These are phyloP conservation scores for Solidago caesia DNA, from an alignment of 129 eudicot species.

Conservation along the genomic window DNA sequence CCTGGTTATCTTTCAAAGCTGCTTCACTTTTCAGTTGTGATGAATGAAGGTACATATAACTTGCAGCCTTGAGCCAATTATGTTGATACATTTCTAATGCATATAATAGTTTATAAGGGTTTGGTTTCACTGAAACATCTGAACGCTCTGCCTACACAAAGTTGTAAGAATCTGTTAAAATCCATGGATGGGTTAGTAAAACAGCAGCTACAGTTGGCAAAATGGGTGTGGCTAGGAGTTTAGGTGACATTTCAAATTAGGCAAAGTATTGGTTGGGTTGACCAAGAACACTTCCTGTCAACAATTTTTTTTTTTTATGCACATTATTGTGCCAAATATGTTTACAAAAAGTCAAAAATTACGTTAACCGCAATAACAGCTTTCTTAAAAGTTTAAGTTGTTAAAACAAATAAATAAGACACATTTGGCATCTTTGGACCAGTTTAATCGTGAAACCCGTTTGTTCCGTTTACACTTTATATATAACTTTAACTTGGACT, in stretches of 20 bases:
- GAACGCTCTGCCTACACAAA: constrained; percentile 76
- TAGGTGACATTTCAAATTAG: not conserved
- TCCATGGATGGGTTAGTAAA: not conserved
- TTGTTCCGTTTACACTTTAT: not conserved
- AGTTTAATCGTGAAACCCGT: not conserved
- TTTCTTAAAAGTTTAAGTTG: too few species aligned
- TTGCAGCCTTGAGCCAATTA: constrained; percentile 94
- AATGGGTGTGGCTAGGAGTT: not conserved
- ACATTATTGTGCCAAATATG: not conserved
- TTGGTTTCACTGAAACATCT: constrained; percentile 73
- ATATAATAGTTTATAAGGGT: constrained; percentile 79
- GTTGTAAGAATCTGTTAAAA: not conserved
- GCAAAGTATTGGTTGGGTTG: not conserved
- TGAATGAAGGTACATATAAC: constrained; percentile 70
- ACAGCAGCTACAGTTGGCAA: not conserved
- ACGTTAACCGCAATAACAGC: too few species aligned
- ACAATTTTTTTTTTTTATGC: not conserved
- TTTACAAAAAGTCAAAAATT: too few species aligned
- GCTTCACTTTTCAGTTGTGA: constrained; percentile 61
- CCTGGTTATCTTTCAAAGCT: constrained; percentile 57
- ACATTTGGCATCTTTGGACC: too few species aligned
- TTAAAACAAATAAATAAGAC: too few species aligned
- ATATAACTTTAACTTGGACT: too few species aligned
- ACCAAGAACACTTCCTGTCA: not conserved
- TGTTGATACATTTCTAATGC: constrained; percentile 91